Conservation (phyloP, 345 rosid species). For the Arabis hirsuta region DNA sequence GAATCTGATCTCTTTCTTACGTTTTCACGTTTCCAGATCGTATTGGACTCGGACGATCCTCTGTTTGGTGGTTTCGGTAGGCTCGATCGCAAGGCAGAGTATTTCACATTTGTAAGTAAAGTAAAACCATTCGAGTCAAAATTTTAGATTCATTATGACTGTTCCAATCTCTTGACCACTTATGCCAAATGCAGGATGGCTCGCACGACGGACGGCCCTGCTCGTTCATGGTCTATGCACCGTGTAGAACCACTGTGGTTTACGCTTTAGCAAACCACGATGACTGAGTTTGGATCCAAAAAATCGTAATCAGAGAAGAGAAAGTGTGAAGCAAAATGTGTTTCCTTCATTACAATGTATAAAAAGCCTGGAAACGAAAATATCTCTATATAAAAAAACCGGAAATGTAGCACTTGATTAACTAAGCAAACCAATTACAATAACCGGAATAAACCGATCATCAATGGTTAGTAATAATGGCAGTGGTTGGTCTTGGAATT, state of each 20-base stretch:
- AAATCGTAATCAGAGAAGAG: constrained; percentile 19
- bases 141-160: background rate
- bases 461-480: no score
- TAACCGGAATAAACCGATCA: no score
- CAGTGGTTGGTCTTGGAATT: no score
- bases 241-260: constrained; percentile 82
- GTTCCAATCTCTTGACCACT: constrained; percentile 21
- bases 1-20: background rate
- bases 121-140: constrained; percentile 8
- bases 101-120: constrained; percentile 73
- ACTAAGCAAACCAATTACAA: no score
- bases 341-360: no score
- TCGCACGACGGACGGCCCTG: constrained; percentile 66
- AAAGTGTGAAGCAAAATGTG: background rate
- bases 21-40: constrained; percentile 53
- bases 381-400: no score
- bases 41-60: constrained; percentile 79
- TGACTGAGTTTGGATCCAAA: constrained; percentile 12
- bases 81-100: constrained; percentile 65
- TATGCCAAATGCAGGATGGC: constrained; percentile 67
- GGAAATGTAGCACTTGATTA: no score
- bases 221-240: constrained; percentile 85
- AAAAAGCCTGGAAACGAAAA: no score
- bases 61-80: constrained; percentile 80
- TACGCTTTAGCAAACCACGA: constrained; percentile 69